Conservation (phyloP, 1,139 yeast genomes). For the Geotrichum europaeum region DNA sequence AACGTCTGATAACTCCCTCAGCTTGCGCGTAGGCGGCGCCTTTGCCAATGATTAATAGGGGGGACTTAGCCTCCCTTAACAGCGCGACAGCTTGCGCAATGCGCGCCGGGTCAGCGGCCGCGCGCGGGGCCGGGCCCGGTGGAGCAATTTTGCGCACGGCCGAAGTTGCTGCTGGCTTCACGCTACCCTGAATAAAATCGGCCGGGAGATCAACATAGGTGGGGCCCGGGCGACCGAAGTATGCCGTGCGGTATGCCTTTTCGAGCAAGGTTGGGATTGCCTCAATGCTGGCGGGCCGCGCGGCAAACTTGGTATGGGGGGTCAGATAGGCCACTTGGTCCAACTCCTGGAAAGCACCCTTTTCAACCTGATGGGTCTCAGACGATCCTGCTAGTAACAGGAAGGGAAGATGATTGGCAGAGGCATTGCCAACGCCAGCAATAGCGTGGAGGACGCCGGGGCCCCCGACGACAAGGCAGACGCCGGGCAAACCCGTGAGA, state of each 20-base stretch:
- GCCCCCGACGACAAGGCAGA: conserved; percentile 61
- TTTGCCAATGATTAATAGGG: conserved; percentile 56
- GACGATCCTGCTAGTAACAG: conserved; percentile 56
- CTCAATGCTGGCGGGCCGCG: conserved; percentile 38
- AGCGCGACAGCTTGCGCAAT: conserved; percentile 36
- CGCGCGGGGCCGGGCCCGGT: conserved; percentile 36
- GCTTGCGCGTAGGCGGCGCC: conserved; percentile 49
- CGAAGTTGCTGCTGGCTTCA: conserved; percentile 6
- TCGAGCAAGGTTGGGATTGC: conserved; percentile 41
- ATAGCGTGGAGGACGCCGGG: conserved; percentile 62
- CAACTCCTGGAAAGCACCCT: conserved; percentile 63
- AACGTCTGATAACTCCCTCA: conserved; percentile 36
- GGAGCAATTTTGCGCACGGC: conserved; percentile 18
- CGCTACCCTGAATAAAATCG: conserved; percentile 41
- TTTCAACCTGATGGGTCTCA: conserved; percentile 42
- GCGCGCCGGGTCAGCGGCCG: conserved; percentile 39
- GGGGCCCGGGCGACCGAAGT: conserved; percentile 52
- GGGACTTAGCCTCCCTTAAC: conserved; percentile 38
- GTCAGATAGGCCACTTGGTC: conserved; percentile 50
- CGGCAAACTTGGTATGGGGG: conserved; percentile 46
- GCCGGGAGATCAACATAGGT: conserved; percentile 62
- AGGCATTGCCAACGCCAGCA: conserved; percentile 58
- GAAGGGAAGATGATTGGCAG: conserved; percentile 54
- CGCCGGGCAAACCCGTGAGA: conserved; percentile 56
- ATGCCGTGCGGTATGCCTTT: conserved; percentile 45